A percentile compares a stretch with the other conserved stretches of the same genome.
phyloP scores from a whole-genome alignment of 441 rosid genomes.

The Melastoma candidum region DNA sequence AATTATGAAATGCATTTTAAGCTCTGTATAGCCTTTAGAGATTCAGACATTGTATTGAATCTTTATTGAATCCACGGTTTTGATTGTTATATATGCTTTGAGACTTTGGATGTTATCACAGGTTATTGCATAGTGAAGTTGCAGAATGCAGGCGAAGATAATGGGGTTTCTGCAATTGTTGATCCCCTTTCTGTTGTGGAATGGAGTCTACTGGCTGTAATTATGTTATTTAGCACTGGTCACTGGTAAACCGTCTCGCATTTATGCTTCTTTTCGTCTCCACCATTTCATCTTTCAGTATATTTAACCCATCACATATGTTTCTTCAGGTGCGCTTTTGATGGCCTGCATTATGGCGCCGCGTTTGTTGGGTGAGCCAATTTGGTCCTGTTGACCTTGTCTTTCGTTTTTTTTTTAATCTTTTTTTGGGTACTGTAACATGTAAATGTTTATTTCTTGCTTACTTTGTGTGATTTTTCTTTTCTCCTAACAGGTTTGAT shows the following conservation, averaged over 20 bases:
- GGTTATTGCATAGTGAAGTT: conserved; percentile 82
- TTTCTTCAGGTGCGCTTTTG: conserved; percentile 82
- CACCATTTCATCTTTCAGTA: conserved; percentile 4
- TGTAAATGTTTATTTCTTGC: neutral
- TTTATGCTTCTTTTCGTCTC: neutral
- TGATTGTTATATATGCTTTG: neutral
- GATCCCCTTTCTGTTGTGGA: conserved; percentile 61
- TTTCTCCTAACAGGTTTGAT: conserved; percentile 59
- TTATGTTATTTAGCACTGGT: conserved; percentile 81
- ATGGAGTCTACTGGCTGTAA: conserved; percentile 77
- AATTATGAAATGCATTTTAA: conserved; percentile 3
- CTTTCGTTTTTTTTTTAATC: neutral
- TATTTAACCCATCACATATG: conserved; percentile 7
- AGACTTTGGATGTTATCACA: conserved; percentile 17
- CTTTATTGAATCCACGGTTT: conserved; percentile 1
- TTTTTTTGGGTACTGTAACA: neutral
- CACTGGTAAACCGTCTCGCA: conserved; percentile 53
- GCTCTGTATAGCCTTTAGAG: neutral
- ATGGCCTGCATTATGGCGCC: conserved; percentile 95
- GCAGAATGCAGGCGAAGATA: conserved; percentile 34
- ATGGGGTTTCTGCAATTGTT: conserved; percentile 21
- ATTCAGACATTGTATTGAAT: no score
- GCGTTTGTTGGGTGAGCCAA: conserved; percentile 88
- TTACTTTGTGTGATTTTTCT: conserved; percentile 9
- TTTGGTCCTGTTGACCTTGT: neutral